Conservation (phyloP, 805 yeast species). For the Teunomyces barrocoloradensis region DNA sequence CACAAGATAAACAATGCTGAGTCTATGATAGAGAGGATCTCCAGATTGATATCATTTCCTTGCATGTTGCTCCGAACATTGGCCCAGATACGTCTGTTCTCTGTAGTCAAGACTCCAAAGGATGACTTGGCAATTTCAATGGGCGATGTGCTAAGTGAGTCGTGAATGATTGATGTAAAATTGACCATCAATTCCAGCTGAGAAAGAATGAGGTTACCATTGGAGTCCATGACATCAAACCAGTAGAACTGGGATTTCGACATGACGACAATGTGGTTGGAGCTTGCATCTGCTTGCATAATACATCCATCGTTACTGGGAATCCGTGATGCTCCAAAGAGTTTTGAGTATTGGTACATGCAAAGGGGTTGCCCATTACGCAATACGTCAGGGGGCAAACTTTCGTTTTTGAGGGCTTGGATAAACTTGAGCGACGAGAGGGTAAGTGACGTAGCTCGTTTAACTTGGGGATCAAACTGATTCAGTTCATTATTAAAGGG, state of each 20-base stretch:
- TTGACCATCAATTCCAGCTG: constrained; percentile 76
- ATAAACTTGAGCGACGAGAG: constrained; percentile 76
- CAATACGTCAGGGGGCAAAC: constrained; percentile 67
- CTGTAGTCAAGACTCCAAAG: constrained; percentile 88
- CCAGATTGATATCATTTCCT: constrained; percentile 53
- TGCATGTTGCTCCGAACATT: constrained; percentile 52
- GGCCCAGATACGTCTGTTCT: constrained; percentile 87
- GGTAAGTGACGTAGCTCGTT: constrained; percentile 77
- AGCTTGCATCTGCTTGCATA: constrained; percentile 73
- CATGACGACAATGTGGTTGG: constrained; percentile 79
- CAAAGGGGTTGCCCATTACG: constrained; percentile 65
- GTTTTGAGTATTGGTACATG: constrained; percentile 87
- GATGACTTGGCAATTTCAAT: constrained; percentile 70
- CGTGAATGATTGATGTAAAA: constrained; percentile 71
- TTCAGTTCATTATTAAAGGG: constrained; percentile 64
- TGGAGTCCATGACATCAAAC: constrained; percentile 84
- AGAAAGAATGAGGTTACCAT: constrained; percentile 67
- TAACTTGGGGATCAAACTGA: constrained; percentile 51
- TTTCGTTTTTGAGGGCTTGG: constrained; percentile 72
- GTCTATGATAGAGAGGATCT: constrained; percentile 73
- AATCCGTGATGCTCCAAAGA: constrained; percentile 85
- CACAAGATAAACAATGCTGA: constrained; percentile 81
- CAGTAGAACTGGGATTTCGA: constrained; percentile 89
- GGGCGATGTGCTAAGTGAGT: constrained; percentile 54
- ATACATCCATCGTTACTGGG: constrained; percentile 80